Percentiles rank a stretch among this genome's conserved stretches.
These are phyloP conservation scores for Backusella liffmaniae DNA, from an alignment of 192 early-diverging fungal species.

Conservation along the genomic window DNA sequence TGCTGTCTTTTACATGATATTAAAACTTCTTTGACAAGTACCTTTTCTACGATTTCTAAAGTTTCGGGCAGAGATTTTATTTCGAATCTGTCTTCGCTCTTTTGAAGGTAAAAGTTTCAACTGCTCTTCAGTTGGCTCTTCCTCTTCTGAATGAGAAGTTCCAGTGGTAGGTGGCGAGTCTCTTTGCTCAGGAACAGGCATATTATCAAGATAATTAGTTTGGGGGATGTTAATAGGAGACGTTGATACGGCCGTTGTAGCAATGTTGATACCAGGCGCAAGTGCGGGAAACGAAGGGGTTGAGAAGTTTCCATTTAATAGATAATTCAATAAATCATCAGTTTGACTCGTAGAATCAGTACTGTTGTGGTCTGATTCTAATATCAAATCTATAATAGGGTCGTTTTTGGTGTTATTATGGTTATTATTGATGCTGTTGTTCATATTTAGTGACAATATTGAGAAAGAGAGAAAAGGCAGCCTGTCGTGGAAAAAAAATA, in stretches of 20 bases:
- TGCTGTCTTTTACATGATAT: not conserved
- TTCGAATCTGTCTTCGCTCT: constrained; percentile 80
- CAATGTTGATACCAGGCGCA: not conserved
- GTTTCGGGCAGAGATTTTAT: constrained; percentile 86
- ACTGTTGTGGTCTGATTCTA: not conserved
- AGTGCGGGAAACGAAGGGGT: too few species aligned
- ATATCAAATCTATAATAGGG: constrained; percentile 8
- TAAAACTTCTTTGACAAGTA: constrained; percentile 16
- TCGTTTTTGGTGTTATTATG: not conserved
- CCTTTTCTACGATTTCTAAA: constrained; percentile 84
- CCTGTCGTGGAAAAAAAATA: not conserved
- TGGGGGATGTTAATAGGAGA: not conserved
- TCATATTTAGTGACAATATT: not conserved
- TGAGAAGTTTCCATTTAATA: not conserved
- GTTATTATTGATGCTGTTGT: not conserved
- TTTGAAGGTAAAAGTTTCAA: constrained; percentile 66
- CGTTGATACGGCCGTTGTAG: not conserved
- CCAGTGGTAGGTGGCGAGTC: not conserved
- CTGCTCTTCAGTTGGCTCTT: constrained; percentile 37
- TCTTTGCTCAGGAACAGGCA: not conserved
- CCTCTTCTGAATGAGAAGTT: constrained; percentile 18
- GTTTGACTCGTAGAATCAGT: not conserved
- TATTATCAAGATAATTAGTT: not conserved
- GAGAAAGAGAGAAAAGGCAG: not conserved
- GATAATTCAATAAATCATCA: not conserved